Base-by-base conservation (phyloP, 352 stramenopile species). In the Hyaloperonospora brassicae region DNA sequence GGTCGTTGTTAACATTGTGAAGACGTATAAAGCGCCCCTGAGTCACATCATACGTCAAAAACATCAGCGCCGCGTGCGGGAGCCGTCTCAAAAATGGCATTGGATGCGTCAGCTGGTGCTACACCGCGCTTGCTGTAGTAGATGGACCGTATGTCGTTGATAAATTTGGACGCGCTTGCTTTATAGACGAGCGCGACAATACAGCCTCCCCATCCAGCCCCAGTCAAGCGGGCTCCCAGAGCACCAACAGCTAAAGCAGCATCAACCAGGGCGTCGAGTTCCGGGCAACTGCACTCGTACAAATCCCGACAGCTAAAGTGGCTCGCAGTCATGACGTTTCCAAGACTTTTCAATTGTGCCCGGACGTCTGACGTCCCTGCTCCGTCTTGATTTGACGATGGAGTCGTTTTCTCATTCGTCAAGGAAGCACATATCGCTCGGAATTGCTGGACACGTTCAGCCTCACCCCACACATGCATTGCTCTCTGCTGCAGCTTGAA, bases 121-220 rank as follows among this genome's bases (percentile, higher is more conserved):
- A 57, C 44, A 2, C 55, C 51, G 21, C 25, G 66, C 45, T 44
- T 23, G 27, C 5, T 39, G 50, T 86, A 86, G 58, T 79, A 82
- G 22, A 48, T 68, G 0, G 36, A 38, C 44, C 55, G 43, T 11
- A 86, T 25, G 22, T 50, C 23, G 43, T 66, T 56, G 47, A 78
- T 79, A 47, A 87, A 82, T 13, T 5, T 55, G 8, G 42, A 23
- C 9, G 80, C 61, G 8, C 64, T 47, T 23, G 47, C 13, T n/a
- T 75, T 76, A 14, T 42, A 45, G 2, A 90, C 64, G 12, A 92
- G 50, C 13, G 73, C 61, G 8, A 95, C 78, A 1, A 78, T 71
- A 58, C 81, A 95, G 30, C 85, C 85, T 55, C 85, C 85, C 85
- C 85, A 93, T 0, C 85, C 85, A 56, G 85, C 85, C 35, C 85